Evolutionary conservation across 768 basidiomycete species (phyloP).

Genomic region (Amyloporia xantha): DNA sequence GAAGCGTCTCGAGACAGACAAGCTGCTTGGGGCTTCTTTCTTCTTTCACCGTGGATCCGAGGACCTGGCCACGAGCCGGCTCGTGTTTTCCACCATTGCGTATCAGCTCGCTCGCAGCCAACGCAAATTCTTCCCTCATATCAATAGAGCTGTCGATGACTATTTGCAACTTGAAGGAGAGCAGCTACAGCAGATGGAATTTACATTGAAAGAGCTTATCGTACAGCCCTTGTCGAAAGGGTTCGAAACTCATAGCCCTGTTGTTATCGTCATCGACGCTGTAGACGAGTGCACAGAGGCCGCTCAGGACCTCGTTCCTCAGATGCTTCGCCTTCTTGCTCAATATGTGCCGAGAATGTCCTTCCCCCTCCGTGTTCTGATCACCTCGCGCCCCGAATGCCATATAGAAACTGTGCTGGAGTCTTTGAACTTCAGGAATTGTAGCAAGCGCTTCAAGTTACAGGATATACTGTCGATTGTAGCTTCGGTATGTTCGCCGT

Average conservation of each 20-base stretch:
- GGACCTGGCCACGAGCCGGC: background rate
- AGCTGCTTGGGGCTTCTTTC: background rate
- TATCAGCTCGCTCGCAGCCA: background rate
- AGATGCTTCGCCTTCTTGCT: background rate
- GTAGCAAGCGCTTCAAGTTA: background rate
- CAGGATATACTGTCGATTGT: background rate
- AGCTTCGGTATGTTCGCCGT: too few species aligned
- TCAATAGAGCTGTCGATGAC: background rate
- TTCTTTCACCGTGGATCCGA: background rate
- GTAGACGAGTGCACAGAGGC: background rate
- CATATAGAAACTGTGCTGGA: background rate
- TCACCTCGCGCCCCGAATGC: background rate
- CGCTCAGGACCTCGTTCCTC: background rate
- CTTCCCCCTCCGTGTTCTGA: background rate
- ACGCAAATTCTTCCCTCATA: background rate
- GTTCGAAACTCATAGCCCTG: background rate
- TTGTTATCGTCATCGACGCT: background rate
- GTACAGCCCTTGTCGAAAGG: background rate
- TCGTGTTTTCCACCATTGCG: background rate
- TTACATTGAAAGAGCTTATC: background rate
- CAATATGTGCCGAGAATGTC: background rate
- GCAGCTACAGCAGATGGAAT: background rate
- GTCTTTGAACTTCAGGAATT: background rate
- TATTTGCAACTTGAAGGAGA: background rate
- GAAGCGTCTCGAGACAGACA: background rate